Conservation (phyloP, 2,329 filamentous ascomycete species). For the Fusarium nurragi region DNA sequence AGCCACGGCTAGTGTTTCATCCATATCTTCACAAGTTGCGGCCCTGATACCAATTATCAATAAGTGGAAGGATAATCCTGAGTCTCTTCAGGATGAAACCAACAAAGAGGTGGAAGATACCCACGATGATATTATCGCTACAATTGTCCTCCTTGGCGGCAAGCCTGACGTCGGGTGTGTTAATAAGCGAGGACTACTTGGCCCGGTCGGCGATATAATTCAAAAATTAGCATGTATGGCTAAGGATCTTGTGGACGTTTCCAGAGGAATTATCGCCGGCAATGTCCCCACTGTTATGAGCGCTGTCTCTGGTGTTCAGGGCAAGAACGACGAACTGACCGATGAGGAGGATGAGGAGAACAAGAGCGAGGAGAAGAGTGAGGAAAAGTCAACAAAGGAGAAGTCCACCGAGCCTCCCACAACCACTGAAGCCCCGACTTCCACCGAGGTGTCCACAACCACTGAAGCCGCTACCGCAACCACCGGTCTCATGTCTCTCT, state of each 20-base stretch:
- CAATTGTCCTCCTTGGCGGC: constrained; percentile 22
- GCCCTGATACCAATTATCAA: constrained; percentile 30
- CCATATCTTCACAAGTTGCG: constrained; percentile 23
- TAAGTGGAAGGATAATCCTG: constrained; percentile 21
- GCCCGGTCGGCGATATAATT: constrained; percentile 20
- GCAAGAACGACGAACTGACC: constrained; percentile 22
- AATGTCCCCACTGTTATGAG: constrained; percentile 20
- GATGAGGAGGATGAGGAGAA: constrained; percentile 10
- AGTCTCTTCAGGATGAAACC: constrained; percentile 25
- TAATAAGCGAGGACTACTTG: constrained; percentile 26
- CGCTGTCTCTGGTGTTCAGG: not conserved
- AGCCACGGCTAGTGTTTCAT: constrained; percentile 25
- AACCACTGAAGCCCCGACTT: not conserved
- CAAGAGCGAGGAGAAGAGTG: not conserved
- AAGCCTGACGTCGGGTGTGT: constrained; percentile 17
- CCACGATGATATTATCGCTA: constrained; percentile 9
- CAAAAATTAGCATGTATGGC: constrained; percentile 28
- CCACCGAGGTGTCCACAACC: constrained; percentile 12
- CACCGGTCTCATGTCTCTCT: not conserved
- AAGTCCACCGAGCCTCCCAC: not conserved
- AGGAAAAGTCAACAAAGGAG: constrained; percentile 24
- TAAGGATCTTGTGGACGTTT: constrained; percentile 19
- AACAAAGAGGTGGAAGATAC: constrained; percentile 25
- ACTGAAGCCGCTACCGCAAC: constrained; percentile 26
- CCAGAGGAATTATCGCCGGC: constrained; percentile 3